These are phyloP conservation scores for Lepidium africanum DNA, from an alignment of 345 rosid species.

Conservation along the genomic window DNA sequence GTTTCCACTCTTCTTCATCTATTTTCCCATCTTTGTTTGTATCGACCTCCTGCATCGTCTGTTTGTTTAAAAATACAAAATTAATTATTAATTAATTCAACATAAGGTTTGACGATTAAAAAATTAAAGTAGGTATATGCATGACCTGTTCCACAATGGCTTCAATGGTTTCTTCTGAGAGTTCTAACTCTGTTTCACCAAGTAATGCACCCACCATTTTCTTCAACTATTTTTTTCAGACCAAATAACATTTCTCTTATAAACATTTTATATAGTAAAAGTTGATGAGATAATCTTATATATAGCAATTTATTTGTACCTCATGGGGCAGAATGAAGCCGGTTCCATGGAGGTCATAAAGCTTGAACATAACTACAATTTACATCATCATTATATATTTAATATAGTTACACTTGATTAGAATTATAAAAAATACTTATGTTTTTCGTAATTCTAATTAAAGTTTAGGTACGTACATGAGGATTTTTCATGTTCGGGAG, in stretches of 20 bases:
- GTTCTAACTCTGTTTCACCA: conserved; percentile 52
- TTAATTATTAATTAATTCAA: not conserved
- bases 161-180: conserved; percentile 44
- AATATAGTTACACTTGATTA: no score
- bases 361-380: conserved; percentile 43
- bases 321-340: conserved; percentile 55
- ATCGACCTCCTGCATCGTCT: conserved; percentile 68
- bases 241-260: not conserved
- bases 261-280: not conserved
- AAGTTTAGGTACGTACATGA: conserved; percentile 31
- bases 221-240: conserved; percentile 44
- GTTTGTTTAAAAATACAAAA: not conserved
- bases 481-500: conserved; percentile 46
- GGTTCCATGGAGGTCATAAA: conserved; percentile 48
- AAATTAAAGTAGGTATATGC: not conserved
- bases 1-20: conserved; percentile 73
- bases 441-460: no score
- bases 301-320: conserved; percentile 23
- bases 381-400: no score
- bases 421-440: no score
- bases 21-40: conserved; percentile 70
- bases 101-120: not conserved
- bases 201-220: conserved; percentile 71
- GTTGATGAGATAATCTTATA: not conserved
- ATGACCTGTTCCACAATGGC: conserved; percentile 64